Conservation (phyloP, 2,329 filamentous ascomycete genomes). For the Fusarium secorum region DNA sequence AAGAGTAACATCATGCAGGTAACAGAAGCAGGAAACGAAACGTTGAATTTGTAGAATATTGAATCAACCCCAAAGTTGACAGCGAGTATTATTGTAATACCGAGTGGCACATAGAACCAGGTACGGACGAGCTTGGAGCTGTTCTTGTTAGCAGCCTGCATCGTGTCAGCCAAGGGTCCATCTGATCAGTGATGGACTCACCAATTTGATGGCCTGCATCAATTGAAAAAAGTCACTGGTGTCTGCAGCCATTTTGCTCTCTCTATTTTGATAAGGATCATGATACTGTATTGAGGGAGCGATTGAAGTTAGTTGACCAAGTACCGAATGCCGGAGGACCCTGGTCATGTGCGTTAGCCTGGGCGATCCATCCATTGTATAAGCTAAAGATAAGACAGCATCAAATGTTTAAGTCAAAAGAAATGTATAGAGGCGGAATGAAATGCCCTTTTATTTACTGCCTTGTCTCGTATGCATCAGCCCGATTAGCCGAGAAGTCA, state of each 20-base stretch:
- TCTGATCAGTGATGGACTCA: background rate
- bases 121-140: conserved; percentile 31
- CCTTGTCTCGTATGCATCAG: background rate
- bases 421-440: background rate
- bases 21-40: conserved; percentile 67
- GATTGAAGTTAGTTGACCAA: conserved; percentile 12
- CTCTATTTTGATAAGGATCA: background rate
- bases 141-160: conserved; percentile 29
- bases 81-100: conserved; percentile 51
- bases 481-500: background rate
- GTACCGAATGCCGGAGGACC: conserved; percentile 1
- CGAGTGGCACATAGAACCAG: conserved; percentile 62
- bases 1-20: conserved; percentile 65
- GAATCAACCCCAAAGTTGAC: conserved; percentile 55
- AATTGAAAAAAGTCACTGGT: conserved; percentile 24
- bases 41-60: conserved; percentile 54
- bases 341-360: conserved; percentile 23
- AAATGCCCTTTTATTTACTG: background rate
- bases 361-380: conserved; percentile 4
- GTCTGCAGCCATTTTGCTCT: conserved; percentile 27
- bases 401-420: background rate
- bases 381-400: background rate
- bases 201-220: conserved; percentile 34
- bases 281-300: background rate
- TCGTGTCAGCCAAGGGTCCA: conserved; percentile 6